Base-by-base conservation (phyloP, 345 rosid genomes). In the Dipteronia dyeriana region DNA sequence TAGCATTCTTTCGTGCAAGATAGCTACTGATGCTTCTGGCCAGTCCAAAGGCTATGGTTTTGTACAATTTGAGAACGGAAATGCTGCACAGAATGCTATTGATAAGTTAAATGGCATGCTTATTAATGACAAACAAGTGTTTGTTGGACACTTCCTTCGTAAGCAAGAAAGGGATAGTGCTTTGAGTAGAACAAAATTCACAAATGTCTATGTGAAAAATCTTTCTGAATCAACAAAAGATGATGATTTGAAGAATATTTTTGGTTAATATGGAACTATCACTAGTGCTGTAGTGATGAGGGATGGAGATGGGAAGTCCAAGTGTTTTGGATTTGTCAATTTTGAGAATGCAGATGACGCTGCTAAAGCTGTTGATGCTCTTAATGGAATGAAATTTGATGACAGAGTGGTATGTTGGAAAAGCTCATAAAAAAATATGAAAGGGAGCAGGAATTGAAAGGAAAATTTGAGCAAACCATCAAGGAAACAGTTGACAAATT, bases 381-480 rank as follows among this genome's bases (percentile, higher is more conserved):
- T 95, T 38, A 93, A 95, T 79, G 96, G 99, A 31, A 91, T 84
- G 79, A 93, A 85, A 71, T 41, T 87, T 77, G 98, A 95, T 7
- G 98, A 92, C 22, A 93, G 99, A 93, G 85, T 92, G 92, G 97
- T 95, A 85, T 84, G 99, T 92, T 68, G 99, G 99, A 41, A 93
- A 87, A 87, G 99, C 99, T 22, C 93, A 90, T n/a, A 79, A 95
- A 93, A 78, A 95, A 93, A 78, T 88, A 86, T 13, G 98, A 95
- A 79, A 94, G 98, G 82, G 98, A 93, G 83, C 70, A 53, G 0
- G 98, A 93, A 76, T 80, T 92, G 69, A 95, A 88, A 75, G 81
- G 75, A 9, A 26, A 26, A 26, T 26, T 26, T 26, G 26, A 26
- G 26, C 26, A 26, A 26, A 26, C 26, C 26, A 26, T 26, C 26